A percentile compares a stretch with the other conserved stretches of the same genome.
phyloP scores from a whole-genome alignment of 768 basidiomycete genomes.

The Hericium rajendrae region DNA sequence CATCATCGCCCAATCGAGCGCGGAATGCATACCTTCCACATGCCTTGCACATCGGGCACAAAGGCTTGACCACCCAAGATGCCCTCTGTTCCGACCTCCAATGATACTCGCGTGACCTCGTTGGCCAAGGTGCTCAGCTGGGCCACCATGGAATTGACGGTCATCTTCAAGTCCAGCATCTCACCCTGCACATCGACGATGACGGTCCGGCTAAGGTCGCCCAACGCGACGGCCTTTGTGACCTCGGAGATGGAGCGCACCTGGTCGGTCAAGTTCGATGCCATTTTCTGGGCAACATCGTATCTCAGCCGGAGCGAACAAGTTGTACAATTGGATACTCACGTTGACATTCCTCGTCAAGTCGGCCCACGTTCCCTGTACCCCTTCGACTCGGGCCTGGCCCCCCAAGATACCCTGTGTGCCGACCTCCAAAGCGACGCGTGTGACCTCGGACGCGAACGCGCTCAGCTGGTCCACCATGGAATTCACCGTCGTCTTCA shows the following conservation, averaged over 20 bases:
- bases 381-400: conserved; percentile 79
- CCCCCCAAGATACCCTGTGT: conserved; percentile 84
- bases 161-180: conserved; percentile 79
- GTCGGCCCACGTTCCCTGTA: conserved; percentile 86
- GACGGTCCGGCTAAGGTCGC: conserved; percentile 77
- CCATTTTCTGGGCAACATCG: conserved; percentile 58
- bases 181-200: conserved; percentile 92
- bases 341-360: conserved; percentile 84
- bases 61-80: conserved; percentile 89
- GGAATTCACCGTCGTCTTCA: conserved; percentile 75
- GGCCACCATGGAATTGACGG: conserved; percentile 70
- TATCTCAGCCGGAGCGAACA: neutral
- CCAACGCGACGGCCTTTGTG: conserved; percentile 69
- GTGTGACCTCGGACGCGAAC: conserved; percentile 73
- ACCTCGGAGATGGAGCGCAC: conserved; percentile 88
- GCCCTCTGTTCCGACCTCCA: conserved; percentile 90
- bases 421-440: conserved; percentile 79
- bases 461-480: conserved; percentile 85
- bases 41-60: conserved; percentile 88
- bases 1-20: too few species aligned
- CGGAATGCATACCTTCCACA: conserved; percentile 63
- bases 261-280: conserved; percentile 75
- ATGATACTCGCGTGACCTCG: conserved; percentile 83
- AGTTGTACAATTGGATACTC: conserved; percentile 14
- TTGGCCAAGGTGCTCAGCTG: conserved; percentile 66